Evolutionary conservation across 305 asterid species (phyloP).

Genomic region (Coffea humblotiana): DNA sequence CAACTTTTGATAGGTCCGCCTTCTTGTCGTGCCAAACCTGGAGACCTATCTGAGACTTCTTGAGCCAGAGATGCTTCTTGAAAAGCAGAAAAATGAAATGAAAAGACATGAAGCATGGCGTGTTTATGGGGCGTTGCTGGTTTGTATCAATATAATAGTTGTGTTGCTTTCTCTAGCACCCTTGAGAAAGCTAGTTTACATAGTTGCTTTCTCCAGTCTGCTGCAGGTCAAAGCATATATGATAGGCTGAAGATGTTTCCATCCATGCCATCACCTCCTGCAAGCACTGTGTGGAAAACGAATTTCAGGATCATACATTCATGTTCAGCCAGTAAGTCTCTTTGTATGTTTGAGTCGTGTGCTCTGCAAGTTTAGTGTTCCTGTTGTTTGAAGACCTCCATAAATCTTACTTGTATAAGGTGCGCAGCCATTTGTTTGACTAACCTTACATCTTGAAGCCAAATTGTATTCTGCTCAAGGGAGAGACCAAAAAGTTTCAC

Average conservation of each 20-base stretch:
- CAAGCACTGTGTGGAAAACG: slow-evolving; percentile 10
- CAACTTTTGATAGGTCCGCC: slow-evolving; percentile 18
- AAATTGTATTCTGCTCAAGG: not conserved
- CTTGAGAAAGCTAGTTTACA: not conserved
- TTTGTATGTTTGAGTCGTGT: not conserved
- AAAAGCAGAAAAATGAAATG: slow-evolving; percentile 25
- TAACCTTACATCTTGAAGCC: not conserved
- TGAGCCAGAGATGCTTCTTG: slow-evolving; percentile 24
- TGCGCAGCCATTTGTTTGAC: not conserved
- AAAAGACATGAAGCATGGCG: slow-evolving; percentile 27
- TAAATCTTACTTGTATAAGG: too few relatives aligned
- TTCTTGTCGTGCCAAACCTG: slow-evolving; percentile 19
- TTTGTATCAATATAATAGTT: not conserved
- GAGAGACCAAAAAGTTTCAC: not conserved
- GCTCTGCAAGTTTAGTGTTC: not conserved
- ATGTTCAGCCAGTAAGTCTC: slow-evolving; percentile 6
- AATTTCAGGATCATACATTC: slow-evolving; percentile 13
- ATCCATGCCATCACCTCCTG: slow-evolving; percentile 16
- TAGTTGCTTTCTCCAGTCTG: slow-evolving; percentile 7
- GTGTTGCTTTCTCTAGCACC: not conserved
- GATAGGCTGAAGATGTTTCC: slow-evolving; percentile 23
- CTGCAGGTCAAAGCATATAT: slow-evolving; percentile 20
- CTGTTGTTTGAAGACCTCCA: not conserved
- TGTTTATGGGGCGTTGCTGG: slow-evolving; percentile 25
- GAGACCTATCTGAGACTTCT: slow-evolving; percentile 24